Evolutionary conservation across 2,329 filamentous ascomycete genomes (phyloP).

Genomic region (Colletotrichum lupini): DNA sequence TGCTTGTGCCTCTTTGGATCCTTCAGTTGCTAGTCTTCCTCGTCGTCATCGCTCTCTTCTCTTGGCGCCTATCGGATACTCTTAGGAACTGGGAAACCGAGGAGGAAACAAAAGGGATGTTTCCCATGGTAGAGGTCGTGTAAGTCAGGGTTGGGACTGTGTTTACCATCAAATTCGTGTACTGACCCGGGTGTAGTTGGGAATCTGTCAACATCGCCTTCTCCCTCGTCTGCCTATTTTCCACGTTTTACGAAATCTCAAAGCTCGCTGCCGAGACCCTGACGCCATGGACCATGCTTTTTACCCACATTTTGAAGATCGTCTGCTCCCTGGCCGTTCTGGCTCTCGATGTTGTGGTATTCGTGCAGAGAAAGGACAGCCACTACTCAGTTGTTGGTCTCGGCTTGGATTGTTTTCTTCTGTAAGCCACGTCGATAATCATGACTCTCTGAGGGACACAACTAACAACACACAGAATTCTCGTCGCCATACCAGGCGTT

Average conservation of each 20-base stretch:
- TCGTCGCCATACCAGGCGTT: constrained; percentile 54
- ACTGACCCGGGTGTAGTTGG: constrained; percentile 54
- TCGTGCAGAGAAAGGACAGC: constrained; percentile 54
- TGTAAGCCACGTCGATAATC: constrained; percentile 51
- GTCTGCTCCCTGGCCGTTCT: constrained; percentile 58
- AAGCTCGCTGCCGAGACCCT: constrained; percentile 60
- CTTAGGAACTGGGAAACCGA: constrained; percentile 54
- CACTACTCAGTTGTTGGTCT: constrained; percentile 62
- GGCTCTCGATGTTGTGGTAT: constrained; percentile 63
- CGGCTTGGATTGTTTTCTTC: constrained; percentile 57
- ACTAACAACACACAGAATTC: constrained; percentile 45
- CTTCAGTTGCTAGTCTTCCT: constrained; percentile 59
- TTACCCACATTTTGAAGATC: constrained; percentile 62
- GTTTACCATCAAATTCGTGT: not conserved
- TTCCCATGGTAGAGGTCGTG: constrained; percentile 61
- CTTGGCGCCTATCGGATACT: constrained; percentile 62
- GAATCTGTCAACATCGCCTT: constrained; percentile 63
- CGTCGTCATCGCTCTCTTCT: constrained; percentile 62
- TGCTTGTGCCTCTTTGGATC: constrained; percentile 63
- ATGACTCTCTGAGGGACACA: not conserved
- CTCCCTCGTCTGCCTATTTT: constrained; percentile 57
- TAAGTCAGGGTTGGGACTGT: constrained; percentile 46
- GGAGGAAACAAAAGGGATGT: constrained; percentile 47
- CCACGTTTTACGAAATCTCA: constrained; percentile 59
- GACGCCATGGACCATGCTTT: constrained; percentile 65